phyloP scores from a whole-genome alignment of 495 filamentous ascomycete genomes.

The Articulospora tetracladia region DNA sequence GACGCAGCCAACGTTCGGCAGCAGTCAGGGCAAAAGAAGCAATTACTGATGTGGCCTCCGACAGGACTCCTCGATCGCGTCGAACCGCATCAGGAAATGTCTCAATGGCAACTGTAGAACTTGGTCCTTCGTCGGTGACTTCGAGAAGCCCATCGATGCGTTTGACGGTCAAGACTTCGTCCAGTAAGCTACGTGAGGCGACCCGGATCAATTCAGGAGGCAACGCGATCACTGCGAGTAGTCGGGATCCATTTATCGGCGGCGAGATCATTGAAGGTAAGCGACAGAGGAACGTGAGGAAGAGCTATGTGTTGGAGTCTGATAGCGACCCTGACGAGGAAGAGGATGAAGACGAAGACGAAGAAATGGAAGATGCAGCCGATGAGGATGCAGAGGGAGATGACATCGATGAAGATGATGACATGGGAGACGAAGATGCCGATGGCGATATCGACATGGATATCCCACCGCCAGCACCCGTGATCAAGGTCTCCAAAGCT shows the following conservation, averaged over 20 bases:
- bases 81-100: constrained; percentile 17
- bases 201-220: constrained; percentile 40
- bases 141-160: constrained; percentile 61
- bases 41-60: constrained; percentile 23
- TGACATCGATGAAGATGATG: constrained; percentile 44
- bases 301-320: constrained; percentile 62
- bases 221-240: constrained; percentile 22
- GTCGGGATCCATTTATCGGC: constrained; percentile 40
- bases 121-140: constrained; percentile 47
- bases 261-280: constrained; percentile 58
- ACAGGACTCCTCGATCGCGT: constrained; percentile 17
- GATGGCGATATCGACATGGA: constrained; percentile 40
- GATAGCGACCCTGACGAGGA: constrained; percentile 47
- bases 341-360: constrained; percentile 31
- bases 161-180: constrained; percentile 80
- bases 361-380: constrained; percentile 37
- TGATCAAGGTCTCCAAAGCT: constrained; percentile 27
- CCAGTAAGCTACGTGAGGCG: constrained; percentile 76
- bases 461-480: constrained; percentile 29
- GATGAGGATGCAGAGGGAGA: constrained; percentile 40
- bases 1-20: constrained; percentile 43
- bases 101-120: constrained; percentile 45
- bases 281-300: constrained; percentile 59
- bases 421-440: constrained; percentile 39
- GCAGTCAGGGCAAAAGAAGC: constrained; percentile 34